Base-by-base conservation (phyloP, 768 basidiomycete species). In the Amanita jacksonii region DNA sequence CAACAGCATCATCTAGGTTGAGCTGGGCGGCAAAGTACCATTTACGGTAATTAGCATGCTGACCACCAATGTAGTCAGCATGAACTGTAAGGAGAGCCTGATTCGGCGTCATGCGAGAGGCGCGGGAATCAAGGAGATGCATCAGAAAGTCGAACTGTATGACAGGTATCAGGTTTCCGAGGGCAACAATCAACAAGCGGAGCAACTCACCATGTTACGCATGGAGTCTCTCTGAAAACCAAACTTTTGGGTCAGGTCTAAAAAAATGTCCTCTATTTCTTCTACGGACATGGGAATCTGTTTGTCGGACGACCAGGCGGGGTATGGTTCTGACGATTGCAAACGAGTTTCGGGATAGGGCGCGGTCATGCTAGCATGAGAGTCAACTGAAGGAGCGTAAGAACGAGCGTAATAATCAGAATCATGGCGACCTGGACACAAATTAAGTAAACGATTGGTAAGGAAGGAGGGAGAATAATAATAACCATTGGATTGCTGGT, bases 1-100 rank as follows among this genome's bases (percentile, higher is more conserved):
- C 96, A 47, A 98, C 92, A 22, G 94, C 94, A 56, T 99, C 96
- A 67, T 99, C 96, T 46, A 99, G 84, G 61, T 98, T 94, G 61
- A 99, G 85, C 61, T 99, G 96, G 9, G 94, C 92, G 28, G 96
- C 96, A 62, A 98, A 99, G 61, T 99, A 99, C 96, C 96, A 98
- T 65, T 98, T 97, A 61, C 96, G 86, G 63, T 98, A 98, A 69
- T 98, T 98, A 53, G 96, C 96, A 58, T 98, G 87, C 57, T 91
- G 88, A 36, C 96, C 96, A 45, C 96, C 96, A 49, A 99, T 97
- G 64, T 98, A 99, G 64, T 99, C 94, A 42, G 94, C 94, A 60
- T 99, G 96, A 18, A 99, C 74, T 28, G 96, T 98, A 50, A 96
- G 74, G 36, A 99, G 76, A 2, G 96, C 96, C 57, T 97, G 93